Conservation (phyloP, 2,329 filamentous ascomycete species). For the Fonsecaea erecta region DNA sequence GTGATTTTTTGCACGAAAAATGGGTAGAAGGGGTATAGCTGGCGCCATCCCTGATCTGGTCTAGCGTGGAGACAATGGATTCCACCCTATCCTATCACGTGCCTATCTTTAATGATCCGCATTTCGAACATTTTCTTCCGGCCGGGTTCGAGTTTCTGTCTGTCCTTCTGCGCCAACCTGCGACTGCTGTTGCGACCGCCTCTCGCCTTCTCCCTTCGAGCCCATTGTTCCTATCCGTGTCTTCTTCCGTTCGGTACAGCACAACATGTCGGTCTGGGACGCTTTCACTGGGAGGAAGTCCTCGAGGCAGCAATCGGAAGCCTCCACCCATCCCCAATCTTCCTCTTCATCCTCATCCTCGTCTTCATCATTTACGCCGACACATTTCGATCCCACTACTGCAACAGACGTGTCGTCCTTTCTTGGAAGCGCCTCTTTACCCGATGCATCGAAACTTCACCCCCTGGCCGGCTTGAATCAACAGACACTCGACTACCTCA, state of each 20-base stretch:
- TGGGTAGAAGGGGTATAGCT: background rate
- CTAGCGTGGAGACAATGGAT: background rate
- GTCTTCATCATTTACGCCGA: constrained; percentile 51
- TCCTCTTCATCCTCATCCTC: constrained; percentile 29
- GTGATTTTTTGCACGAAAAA: background rate
- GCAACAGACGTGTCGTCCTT: constrained; percentile 85
- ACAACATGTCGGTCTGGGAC: constrained; percentile 64
- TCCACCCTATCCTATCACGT: too few species aligned
- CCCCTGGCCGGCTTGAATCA: constrained; percentile 91
- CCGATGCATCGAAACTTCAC: constrained; percentile 87
- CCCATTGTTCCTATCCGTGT: background rate
- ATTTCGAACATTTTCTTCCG: constrained; percentile 18
- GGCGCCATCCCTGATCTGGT: background rate
- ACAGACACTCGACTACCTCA: constrained; percentile 92
- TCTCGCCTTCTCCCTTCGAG: constrained; percentile 12
- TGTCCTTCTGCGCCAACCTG: constrained; percentile 4
- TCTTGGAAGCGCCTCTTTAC: constrained; percentile 73
- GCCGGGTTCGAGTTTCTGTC: constrained; percentile 12
- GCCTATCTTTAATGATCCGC: constrained; percentile 3
- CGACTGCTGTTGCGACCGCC: constrained; percentile 7
- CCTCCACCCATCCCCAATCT: constrained; percentile 52
- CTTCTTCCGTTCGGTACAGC: constrained; percentile 5
- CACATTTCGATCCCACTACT: constrained; percentile 68
- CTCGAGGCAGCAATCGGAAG: constrained; percentile 41
- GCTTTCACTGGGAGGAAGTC: constrained; percentile 64